Evolutionary conservation across 768 basidiomycete genomes (phyloP).

Genomic region (Suillus americanus): DNA sequence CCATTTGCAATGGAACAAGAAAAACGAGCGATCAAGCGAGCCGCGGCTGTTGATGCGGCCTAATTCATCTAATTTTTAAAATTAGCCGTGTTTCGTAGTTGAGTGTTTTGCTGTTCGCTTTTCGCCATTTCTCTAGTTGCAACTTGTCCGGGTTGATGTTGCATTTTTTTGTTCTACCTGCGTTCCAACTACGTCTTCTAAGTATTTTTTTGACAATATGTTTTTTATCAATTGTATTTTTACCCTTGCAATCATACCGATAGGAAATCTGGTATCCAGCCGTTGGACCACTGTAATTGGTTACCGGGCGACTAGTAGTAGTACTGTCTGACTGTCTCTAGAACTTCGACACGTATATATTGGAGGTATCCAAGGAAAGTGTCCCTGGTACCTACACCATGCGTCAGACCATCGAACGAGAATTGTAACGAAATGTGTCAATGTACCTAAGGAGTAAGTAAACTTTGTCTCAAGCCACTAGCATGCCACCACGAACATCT

Average conservation of each 20-base stretch:
- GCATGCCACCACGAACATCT: not conserved
- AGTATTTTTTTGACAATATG: not conserved
- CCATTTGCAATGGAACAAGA: constrained; percentile 41
- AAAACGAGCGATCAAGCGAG: constrained; percentile 11
- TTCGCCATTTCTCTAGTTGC: not conserved
- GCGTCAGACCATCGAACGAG: not conserved
- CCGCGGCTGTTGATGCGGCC: constrained; percentile 15
- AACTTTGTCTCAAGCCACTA: not conserved
- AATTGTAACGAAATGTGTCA: not conserved
- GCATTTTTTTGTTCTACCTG: not conserved
- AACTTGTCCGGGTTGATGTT: not conserved
- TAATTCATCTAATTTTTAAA: not conserved
- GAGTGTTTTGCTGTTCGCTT: not conserved
- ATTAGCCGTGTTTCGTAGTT: not conserved
- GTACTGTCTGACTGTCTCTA: not conserved
- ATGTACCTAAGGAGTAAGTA: not conserved
- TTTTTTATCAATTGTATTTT: constrained; percentile 3
- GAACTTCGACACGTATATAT: not conserved
- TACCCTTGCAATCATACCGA: not conserved
- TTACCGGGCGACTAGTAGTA: not conserved
- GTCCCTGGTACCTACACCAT: not conserved
- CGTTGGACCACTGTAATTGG: not conserved
- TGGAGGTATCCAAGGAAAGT: not conserved
- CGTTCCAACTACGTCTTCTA: not conserved
- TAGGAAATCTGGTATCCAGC: not conserved